Percentiles rank a stretch among this genome's conserved stretches.
Evolutionary conservation across 768 basidiomycete species (phyloP).

Genomic region (Rubroboletus satanas): DNA sequence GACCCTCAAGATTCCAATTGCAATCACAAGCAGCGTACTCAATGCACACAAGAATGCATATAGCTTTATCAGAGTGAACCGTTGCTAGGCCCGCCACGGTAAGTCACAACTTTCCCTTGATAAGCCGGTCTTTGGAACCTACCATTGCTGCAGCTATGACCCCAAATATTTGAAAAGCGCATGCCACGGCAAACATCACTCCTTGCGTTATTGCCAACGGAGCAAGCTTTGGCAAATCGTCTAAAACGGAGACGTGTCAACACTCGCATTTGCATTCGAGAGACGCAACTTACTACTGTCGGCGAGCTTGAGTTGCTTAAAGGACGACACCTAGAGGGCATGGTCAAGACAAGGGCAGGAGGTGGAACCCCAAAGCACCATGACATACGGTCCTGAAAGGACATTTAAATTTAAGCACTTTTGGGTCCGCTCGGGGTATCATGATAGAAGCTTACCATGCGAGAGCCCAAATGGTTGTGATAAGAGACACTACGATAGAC

Average conservation of each 20-base stretch:
- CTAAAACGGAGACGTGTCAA: conserved; percentile 26
- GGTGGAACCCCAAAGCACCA: neutral
- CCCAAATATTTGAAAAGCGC: conserved; percentile 54
- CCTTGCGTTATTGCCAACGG: conserved; percentile 60
- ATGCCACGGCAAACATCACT: conserved; percentile 47
- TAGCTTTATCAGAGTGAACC: conserved; percentile 45
- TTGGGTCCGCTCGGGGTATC: too few relatives aligned
- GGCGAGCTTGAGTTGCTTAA: conserved; percentile 49
- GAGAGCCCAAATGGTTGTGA: conserved; percentile 58
- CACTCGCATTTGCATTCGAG: neutral
- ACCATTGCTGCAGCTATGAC: conserved; percentile 49
- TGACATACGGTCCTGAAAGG: conserved; percentile 22
- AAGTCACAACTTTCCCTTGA: neutral
- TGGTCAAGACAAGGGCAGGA: neutral
- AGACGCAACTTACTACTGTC: conserved; percentile 40
- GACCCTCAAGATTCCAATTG: conserved; percentile 49
- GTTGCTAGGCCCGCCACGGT: conserved; percentile 42
- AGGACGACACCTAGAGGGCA: conserved; percentile 52
- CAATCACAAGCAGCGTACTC: conserved; percentile 48
- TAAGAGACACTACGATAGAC: conserved; percentile 32
- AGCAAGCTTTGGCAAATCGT: conserved; percentile 43
- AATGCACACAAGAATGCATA: conserved; percentile 52
- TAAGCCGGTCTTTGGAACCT: conserved; percentile 20
- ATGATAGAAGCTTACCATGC: conserved; percentile 48
- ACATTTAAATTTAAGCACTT: neutral